Evolutionary conservation across 148 eudicot genomes (phyloP), one percentile per base, ranked within the genome.

Genomic region (Rhododendron griersonianum): DNA sequence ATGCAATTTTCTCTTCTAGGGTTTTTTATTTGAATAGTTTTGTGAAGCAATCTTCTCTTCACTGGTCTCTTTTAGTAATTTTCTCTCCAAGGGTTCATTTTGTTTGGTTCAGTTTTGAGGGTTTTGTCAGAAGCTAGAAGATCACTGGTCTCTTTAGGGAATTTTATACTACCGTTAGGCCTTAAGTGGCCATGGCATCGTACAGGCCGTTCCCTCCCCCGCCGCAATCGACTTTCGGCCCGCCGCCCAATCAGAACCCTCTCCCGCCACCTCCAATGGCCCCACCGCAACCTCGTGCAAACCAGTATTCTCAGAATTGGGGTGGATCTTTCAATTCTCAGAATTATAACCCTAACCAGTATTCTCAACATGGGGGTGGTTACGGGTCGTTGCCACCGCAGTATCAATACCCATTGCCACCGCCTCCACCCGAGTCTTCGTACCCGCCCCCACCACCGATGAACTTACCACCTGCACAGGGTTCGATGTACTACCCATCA

Each of bases 141-240:
- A 50, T 14, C 73, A 6, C 51, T n/a, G 77, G 50, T 73, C 37
- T 28, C 39, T 84, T 69, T 28, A 7, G 13, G 10, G 18, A 47
- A 47, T 35, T 75, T 75, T 39, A 39, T 11, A 33, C 45, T 10
- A 74, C 83, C 33, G n/a, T 11, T 76, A 51, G 61, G 77, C 86
- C 47, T 65, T 53, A 79, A 25, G 28, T 65, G 87, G 85, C 25
- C 73, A 95, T 95, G 98, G 97, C 95, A 25, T 94, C 98, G 2
- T 95, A 95, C 84, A 87, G 98, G 93, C 98, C 98, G 77, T 94
- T 93, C 85, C 96, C 95, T 80, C 93, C 96, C 78, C 96, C 95
- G 23, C 92, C 96, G 2, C 96, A 91, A 75, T 90, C 95, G 3
- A 88, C 91, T 33, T 92, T 95, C 45, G 91, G 86, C 4, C 94